Evolutionary conservation across 164 flowering plant species (phyloP), one percentile per base, ranked within the genome.

Genomic region (Stephania japonica): DNA sequence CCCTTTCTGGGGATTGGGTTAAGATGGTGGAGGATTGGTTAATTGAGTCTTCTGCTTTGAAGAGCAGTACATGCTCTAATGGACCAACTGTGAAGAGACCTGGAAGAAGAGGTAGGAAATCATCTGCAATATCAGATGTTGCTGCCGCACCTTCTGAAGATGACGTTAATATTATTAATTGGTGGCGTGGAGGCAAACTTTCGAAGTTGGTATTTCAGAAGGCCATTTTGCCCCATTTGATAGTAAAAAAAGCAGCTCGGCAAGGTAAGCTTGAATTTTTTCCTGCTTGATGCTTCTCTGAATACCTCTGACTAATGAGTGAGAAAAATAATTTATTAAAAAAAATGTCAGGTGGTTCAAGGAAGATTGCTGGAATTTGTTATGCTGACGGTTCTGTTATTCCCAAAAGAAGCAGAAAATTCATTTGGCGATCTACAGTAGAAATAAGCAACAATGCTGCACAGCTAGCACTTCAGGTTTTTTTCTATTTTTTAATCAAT

Each of bases 381-480:
- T 93, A 96, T 82, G 70, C 81, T 80, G 97, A 90, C 75, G 92
- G 84, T 78, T 77, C 84, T 68, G 93, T 85, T 69, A 76, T 85
- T 84, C 92, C 98, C 47, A 89, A 84, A 81, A 89, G 92, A 86
- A 94, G 92, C 84, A 86, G 89, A 69, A 90, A 82, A 72, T 70
- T 83, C 71, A 75, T 87, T 42, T 96, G 99, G 99, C 88, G 96
- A 85, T 86, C 97, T 79, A 94, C 98, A 49, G 96, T 91, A 74
- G 96, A 89, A 78, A 84, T 82, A 88, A 82, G 89, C 76, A 90
- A 81, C 75, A 94, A 84, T 79, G 80, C 81, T 47, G 84, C 97
- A 42, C 97, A 91, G 80, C 93, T 96, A 73, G 98, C 97, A 6
- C 89, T 93, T 74, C 98, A 93, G 99, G 99, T 93, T 67, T 79